phyloP scores from a whole-genome alignment of 2,329 filamentous ascomycete genomes.

The Aspergillus chevalieri region DNA sequence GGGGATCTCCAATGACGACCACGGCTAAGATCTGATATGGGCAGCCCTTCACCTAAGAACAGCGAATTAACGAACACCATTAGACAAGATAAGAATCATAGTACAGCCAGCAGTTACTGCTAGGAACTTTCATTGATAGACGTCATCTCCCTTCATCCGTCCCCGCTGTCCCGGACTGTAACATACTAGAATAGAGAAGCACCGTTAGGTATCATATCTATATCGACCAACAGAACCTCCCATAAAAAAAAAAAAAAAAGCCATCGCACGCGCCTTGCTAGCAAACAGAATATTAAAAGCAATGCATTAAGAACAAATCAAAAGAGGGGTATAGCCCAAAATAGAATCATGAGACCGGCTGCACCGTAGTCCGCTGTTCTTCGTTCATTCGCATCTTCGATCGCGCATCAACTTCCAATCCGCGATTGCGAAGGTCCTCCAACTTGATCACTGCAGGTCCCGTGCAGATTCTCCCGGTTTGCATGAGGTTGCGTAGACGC shows the following conservation, averaged over 20 bases:
- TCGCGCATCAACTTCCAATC: constrained; percentile 20
- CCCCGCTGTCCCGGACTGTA: constrained; percentile 12
- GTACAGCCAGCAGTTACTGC: too few species aligned
- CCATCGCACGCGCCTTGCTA: constrained; percentile 16
- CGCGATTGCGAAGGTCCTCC: constrained; percentile 27
- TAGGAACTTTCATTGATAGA: neutral
- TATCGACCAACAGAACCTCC: neutral
- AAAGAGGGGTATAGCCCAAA: neutral
- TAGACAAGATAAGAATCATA: too few species aligned
- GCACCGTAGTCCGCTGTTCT: constrained; percentile 22
- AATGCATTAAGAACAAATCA: neutral
- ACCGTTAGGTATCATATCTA: neutral
- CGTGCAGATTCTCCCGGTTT: constrained; percentile 38
- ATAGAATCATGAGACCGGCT: constrained; percentile 24
- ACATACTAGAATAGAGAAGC: neutral
- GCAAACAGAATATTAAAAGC: constrained; percentile 2
- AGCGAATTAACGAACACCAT: too few species aligned
- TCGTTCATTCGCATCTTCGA: constrained; percentile 19
- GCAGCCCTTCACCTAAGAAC: too few species aligned
- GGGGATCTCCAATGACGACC: too few species aligned
- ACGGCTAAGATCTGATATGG: too few species aligned
- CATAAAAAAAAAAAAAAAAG: neutral
- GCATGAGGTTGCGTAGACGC: constrained; percentile 42
- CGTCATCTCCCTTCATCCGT: constrained; percentile 15
- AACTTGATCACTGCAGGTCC: constrained; percentile 30